Base-by-base conservation (phyloP, 768 basidiomycete genomes). In the Lentinula sp. region DNA sequence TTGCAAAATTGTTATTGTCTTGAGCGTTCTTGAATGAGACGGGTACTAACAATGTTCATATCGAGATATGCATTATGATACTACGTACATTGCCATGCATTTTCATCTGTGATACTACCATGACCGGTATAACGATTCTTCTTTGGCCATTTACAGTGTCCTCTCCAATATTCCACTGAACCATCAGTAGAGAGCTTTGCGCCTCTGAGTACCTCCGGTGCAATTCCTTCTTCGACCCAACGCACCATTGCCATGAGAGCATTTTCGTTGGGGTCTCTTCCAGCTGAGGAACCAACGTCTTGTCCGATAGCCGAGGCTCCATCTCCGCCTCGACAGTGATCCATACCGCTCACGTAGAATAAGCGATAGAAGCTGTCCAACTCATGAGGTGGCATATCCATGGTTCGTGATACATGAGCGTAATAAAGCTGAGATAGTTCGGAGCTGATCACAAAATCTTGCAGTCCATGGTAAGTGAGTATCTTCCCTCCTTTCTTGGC, bases 351-450 rank as follows among this genome's bases (percentile, higher is more conserved):
- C 18, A 65, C 61, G 23, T 63, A 53, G 63, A 68, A 68, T 23
- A 68, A 59, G 28, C 67, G 66, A 52, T 67, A 68, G 57, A 65
- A 68, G 23, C 61, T 62, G 65, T 68, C 66, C 23, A 67, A 54
- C 28, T 60, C 62, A 18, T 34, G 23, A 28, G 39, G 57, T 15
- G 63, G 61, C 11, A 56, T 21, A 40, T 55, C 60, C 59, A 67
- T 65, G 10, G 64, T 62, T 32, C 61, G 53, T 31, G 67, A 55
- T 7, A 68, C 61, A 23, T 65, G 64, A 50, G 63, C 57, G 49
- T 67, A 63, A 16, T 60, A 59, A 35, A 62, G 51, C 31, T 62
- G 53, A 11, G 63, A 64, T 43, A 62, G 65, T 7, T 59, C 62
- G 5, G 68, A 62, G 2, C 65, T 51, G 56, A 67, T 63, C 40